Evolutionary conservation across 352 stramenopile species (phyloP), one percentile per base, ranked within the genome.

Genomic region (Salisapilia sapeloensis): DNA sequence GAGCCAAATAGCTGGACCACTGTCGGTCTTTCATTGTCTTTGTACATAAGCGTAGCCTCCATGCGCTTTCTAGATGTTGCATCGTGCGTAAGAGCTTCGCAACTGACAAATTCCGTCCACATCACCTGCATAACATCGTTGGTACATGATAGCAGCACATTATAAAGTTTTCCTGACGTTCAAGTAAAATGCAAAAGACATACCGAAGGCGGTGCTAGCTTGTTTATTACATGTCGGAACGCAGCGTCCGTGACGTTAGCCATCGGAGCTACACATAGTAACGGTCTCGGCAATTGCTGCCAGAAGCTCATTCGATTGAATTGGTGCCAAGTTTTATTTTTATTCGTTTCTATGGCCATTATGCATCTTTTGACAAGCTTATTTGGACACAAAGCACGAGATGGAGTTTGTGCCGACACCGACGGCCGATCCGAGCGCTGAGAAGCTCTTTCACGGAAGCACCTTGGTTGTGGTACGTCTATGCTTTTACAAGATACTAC

Each of bases 31-130:
- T 89, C 72, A 33, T 75, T 52, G 35, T 79, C 58, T 3, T 48
- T 59, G 30, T 81, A 87, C 51, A 65, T 57, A 6, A 89, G 61
- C 24, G 66, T 74, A 12, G 65, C 70, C 58, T 79, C 75, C 69
- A 87, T 87, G 37, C 66, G 66, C 30, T 53, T 42, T 10, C 69
- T 53, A 12, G 72, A 83, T 11, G 48, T 48, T 1, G 44, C 24
- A 35, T 83, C 60, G 37, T 81, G 54, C 16, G 63, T 72, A 17
- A 89, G 53, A 26, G 69, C 72, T 49, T 87, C 72, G 37, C 72
- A 87, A 48, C 72, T 89, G 24, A 85, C 72, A 22, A 89, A 89
- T 35, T 89, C 72, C 9, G 69, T 89, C 69, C 72, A 89, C 61
- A 79, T 80, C 29, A 78, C 46, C 53, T 58, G 35, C n/a, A 18